phyloP scores from a whole-genome alignment of 1,284 basidiomycete genomes.

The Coriolopsis trogii region DNA sequence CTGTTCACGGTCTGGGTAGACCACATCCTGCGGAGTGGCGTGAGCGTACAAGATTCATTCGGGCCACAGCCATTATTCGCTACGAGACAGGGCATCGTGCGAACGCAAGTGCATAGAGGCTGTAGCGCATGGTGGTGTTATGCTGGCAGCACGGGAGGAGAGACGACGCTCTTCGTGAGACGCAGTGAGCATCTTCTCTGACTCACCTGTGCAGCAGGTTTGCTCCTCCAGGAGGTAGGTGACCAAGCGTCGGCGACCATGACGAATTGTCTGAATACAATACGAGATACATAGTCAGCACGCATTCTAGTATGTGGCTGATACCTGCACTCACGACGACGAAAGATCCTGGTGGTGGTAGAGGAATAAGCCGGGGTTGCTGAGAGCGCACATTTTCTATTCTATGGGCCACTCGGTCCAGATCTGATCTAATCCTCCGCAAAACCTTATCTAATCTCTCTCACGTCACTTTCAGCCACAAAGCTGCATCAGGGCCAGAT shows the following conservation, averaged over 20 bases:
- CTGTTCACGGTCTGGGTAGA: conserved; percentile 53
- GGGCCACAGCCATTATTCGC: neutral
- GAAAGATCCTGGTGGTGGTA: too few relatives aligned
- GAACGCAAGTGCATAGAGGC: neutral
- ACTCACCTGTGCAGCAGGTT: conserved; percentile 62
- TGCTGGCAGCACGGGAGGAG: neutral
- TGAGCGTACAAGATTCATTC: neutral
- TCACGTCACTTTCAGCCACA: too few relatives aligned
- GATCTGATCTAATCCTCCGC: neutral
- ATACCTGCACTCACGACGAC: too few relatives aligned
- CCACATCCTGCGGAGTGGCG: conserved; percentile 46
- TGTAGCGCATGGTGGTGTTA: neutral
- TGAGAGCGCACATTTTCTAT: neutral
- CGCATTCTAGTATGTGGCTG: too few relatives aligned
- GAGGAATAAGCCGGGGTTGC: neutral
- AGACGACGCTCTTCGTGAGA: neutral
- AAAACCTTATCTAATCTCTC: neutral
- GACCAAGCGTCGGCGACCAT: conserved; percentile 40
- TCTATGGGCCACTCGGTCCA: neutral
- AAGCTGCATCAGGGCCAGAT: too few relatives aligned
- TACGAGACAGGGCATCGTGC: neutral
- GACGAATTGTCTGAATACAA: too few relatives aligned
- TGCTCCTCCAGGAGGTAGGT: conserved; percentile 61
- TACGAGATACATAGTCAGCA: too few relatives aligned
- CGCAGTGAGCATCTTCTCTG: neutral